Conservation (phyloP, 441 rosid species). For the Rhodomyrtus psidioides region DNA sequence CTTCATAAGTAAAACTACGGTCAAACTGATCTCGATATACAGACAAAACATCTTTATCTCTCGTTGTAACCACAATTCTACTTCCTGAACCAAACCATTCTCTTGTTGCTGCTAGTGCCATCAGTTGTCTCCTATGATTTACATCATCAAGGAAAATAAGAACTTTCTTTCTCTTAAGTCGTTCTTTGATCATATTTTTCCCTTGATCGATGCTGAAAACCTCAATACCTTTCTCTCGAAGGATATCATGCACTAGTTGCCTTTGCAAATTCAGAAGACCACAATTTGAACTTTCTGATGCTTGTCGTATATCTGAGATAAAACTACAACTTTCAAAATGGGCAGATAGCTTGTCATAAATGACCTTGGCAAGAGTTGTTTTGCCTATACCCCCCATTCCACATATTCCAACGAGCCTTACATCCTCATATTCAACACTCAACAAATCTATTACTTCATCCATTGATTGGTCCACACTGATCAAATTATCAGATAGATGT, state of each 20-base stretch:
- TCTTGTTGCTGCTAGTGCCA: neutral
- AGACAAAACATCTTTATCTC: too few species aligned
- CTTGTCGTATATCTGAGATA: too few species aligned
- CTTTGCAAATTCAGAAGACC: too few species aligned
- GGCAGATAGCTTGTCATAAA: too few species aligned
- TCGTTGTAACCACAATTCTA: neutral
- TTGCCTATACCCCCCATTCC: neutral
- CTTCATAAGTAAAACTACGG: too few species aligned
- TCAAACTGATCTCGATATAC: too few species aligned
- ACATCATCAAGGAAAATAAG: neutral
- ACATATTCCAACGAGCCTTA: neutral
- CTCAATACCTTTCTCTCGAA: too few species aligned
- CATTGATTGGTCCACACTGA: neutral
- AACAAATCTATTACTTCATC: neutral
- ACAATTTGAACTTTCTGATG: too few species aligned
- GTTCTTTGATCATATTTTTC: neutral
- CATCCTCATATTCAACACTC: neutral
- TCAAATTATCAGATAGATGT: too few species aligned
- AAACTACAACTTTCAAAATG: neutral
- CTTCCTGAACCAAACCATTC: neutral
- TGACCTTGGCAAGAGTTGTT: neutral
- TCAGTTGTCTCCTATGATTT: neutral
- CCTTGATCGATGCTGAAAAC: neutral
- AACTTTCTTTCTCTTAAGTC: neutral
- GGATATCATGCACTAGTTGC: neutral